Evolutionary conservation across 2,329 filamentous ascomycete species (phyloP).

Genomic region (Fonsecaea multimorphosa): DNA sequence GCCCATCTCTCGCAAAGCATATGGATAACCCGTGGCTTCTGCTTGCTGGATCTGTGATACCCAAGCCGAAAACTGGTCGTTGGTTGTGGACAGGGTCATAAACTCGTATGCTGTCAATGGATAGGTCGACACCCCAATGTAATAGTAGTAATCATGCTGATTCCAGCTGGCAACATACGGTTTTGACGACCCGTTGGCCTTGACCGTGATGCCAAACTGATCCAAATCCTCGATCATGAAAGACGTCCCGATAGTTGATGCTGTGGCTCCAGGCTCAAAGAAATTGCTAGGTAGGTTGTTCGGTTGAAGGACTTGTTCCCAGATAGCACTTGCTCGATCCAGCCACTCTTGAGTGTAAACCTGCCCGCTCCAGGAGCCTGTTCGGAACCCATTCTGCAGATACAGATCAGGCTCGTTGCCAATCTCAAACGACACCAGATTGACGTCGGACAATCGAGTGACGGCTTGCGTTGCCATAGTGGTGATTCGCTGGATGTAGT

Average conservation of each 20-base stretch:
- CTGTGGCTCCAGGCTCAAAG: constrained; percentile 58
- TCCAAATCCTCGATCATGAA: constrained; percentile 55
- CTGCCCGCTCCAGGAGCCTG: constrained; percentile 52
- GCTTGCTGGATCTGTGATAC: constrained; percentile 52
- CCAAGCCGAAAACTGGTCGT: constrained; percentile 57
- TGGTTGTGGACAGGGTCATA: constrained; percentile 55
- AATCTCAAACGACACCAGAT: constrained; percentile 43
- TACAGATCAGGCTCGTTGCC: constrained; percentile 44
- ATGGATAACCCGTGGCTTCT: constrained; percentile 51
- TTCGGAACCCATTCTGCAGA: constrained; percentile 53
- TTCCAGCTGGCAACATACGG: constrained; percentile 55
- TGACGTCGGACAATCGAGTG: constrained; percentile 34
- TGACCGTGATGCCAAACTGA: constrained; percentile 48
- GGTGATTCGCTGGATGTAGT: constrained; percentile 54
- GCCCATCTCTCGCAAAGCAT: constrained; percentile 60
- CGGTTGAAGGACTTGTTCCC: constrained; percentile 54
- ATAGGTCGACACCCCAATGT: constrained; percentile 55
- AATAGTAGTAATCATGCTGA: constrained; percentile 62
- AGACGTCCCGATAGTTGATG: constrained; percentile 59
- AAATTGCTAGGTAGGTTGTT: constrained; percentile 50
- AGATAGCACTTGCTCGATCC: constrained; percentile 52
- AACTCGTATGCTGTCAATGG: constrained; percentile 54
- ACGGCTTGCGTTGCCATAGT: constrained; percentile 45
- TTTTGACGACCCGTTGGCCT: constrained; percentile 45
- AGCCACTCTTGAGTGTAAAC: constrained; percentile 56